These are phyloP conservation scores for Fusarium avenaceum DNA, from an alignment of 2,329 filamentous ascomycete genomes.

Conservation along the genomic window DNA sequence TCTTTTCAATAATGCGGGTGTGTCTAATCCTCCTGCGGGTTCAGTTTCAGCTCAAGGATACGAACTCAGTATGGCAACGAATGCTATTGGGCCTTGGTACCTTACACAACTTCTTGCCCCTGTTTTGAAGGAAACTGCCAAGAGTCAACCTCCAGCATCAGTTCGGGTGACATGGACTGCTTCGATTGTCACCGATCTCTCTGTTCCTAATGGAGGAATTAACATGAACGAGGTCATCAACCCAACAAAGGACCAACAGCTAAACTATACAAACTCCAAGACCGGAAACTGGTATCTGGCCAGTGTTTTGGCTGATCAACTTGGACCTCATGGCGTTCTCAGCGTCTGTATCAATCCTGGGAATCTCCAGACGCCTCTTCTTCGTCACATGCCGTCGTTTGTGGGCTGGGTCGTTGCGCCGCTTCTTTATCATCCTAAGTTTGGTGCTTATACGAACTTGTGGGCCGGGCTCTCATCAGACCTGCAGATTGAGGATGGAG, in stretches of 20 bases:
- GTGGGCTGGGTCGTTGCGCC: constrained; percentile 10
- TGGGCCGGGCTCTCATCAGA: constrained; percentile 19
- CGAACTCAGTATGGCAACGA: constrained; percentile 38
- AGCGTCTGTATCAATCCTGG: constrained; percentile 31
- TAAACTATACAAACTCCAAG: constrained; percentile 34
- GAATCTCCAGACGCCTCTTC: constrained; percentile 24
- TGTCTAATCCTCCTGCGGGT: constrained; percentile 26
- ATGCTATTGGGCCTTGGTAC: constrained; percentile 34
- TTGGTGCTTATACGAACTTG: constrained; percentile 23
- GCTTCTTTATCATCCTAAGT: constrained; percentile 24
- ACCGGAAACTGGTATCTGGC: constrained; percentile 36
- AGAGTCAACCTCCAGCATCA: background rate
- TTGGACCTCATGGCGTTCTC: constrained; percentile 14
- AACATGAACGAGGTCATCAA: constrained; percentile 12
- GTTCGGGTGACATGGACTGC: constrained; percentile 35
- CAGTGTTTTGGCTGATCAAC: constrained; percentile 9
- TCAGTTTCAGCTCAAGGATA: constrained; percentile 33
- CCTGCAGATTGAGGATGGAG: constrained; percentile 26
- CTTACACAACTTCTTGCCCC: constrained; percentile 35
- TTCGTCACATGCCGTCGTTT: constrained; percentile 24
- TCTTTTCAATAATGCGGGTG: constrained; percentile 39
- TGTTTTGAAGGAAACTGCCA: constrained; percentile 11
- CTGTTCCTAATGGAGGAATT: constrained; percentile 19
- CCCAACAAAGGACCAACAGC: constrained; percentile 3
- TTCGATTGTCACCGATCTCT: constrained; percentile 29